A percentile compares a stretch with the other conserved stretches of the same genome.
Conservation (phyloP, 139 green algal species). For the Haematococcus sp. region DNA sequence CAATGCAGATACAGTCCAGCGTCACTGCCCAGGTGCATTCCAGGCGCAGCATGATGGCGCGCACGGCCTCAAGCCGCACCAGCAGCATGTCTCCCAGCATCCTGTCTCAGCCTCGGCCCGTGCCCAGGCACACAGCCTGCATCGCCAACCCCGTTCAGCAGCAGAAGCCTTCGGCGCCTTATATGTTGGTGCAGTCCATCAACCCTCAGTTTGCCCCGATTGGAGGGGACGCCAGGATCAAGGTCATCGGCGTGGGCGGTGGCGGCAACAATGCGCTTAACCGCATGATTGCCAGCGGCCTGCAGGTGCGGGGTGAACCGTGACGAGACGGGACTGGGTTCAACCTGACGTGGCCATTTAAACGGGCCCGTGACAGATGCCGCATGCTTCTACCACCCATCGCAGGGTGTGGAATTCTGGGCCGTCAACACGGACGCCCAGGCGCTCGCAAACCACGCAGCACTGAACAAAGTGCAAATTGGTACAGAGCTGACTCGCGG, state of each 20-base stretch:
- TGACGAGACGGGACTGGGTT: not conserved
- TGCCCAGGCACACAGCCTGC: not conserved
- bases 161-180: too few relatives aligned
- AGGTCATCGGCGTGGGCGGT: conserved; percentile 92
- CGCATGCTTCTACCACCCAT: not conserved
- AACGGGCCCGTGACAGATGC: not conserved
- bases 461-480: conserved; percentile 91
- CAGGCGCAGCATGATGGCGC: not conserved
- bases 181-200: too few relatives aligned
- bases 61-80: conserved; percentile 34
- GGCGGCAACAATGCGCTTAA: conserved; percentile 96
- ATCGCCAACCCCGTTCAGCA: too few relatives aligned
- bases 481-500: conserved; percentile 86
- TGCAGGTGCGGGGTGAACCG: conserved; percentile 58
- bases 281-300: conserved; percentile 89
- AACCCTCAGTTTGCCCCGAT: not conserved
- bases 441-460: conserved; percentile 82
- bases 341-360: not conserved
- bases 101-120: not conserved
- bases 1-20: too few relatives aligned
- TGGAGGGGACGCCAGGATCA: conserved; percentile 76
- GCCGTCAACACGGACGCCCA: conserved; percentile 95
- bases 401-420: conserved; percentile 90
- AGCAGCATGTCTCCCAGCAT: conserved; percentile 2
- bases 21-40: too few relatives aligned